Conservation (phyloP, 805 yeast species). For the Candida nemodendra region DNA sequence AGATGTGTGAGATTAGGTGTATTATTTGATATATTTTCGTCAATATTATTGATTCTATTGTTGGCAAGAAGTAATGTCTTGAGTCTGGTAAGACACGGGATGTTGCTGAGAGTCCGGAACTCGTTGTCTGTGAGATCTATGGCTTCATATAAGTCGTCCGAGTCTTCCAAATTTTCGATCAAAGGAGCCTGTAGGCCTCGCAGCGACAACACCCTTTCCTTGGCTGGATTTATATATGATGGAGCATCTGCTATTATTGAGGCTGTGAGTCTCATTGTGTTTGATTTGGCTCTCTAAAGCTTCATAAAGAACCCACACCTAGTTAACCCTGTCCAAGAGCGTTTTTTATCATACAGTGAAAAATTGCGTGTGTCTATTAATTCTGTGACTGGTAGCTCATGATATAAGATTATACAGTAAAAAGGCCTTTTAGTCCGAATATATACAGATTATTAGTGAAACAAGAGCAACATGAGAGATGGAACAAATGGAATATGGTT, state of each 20-base stretch:
- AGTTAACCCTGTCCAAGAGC: too few species aligned
- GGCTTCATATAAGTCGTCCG: conserved; percentile 44
- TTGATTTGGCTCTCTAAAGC: too few species aligned
- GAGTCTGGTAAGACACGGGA: conserved; percentile 44
- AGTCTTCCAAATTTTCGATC: conserved; percentile 43
- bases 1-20: conserved; percentile 51
- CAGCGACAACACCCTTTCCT: conserved; percentile 41
- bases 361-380: too few species aligned
- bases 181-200: conserved; percentile 40
- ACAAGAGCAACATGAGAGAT: too few species aligned
- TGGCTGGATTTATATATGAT: conserved; percentile 46
- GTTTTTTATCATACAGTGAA: too few species aligned
- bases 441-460: conserved; percentile 7
- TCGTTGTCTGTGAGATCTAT: conserved; percentile 79
- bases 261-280: conserved; percentile 60
- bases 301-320: too few species aligned
- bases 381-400: too few species aligned
- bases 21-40: conserved; percentile 32
- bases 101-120: conserved; percentile 50
- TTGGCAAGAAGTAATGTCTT: conserved; percentile 59
- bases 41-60: conserved; percentile 52
- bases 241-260: conserved; percentile 50
- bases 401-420: too few species aligned
- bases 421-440: too few species aligned
- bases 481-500: too few species aligned